Evolutionary conservation across 106 monocot species (phyloP).

Genomic region (Allium cepa): DNA sequence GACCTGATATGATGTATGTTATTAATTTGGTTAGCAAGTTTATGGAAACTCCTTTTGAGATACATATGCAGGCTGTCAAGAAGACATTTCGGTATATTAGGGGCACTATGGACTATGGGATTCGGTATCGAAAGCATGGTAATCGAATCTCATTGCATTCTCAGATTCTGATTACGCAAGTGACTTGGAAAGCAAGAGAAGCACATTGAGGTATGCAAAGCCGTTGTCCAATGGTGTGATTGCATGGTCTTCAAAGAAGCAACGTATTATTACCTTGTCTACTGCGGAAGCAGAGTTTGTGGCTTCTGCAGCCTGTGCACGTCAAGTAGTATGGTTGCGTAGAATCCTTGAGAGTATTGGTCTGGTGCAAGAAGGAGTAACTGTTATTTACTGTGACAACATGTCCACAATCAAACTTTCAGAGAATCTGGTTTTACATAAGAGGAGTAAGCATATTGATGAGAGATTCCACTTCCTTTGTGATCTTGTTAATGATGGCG

Average conservation of each 20-base stretch:
- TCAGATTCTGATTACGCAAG: background rate
- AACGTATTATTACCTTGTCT: background rate
- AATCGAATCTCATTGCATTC: background rate
- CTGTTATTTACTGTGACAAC: background rate
- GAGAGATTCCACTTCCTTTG: too few species aligned
- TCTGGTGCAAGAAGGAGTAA: background rate
- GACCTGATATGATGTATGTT: background rate
- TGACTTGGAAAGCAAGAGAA: background rate
- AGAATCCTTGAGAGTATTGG: background rate
- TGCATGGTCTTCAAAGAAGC: slow-evolving; percentile 3
- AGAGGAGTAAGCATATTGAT: slow-evolving; percentile 9
- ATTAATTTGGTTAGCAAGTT: background rate
- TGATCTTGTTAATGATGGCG: background rate
- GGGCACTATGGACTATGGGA: background rate
- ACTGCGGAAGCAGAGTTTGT: slow-evolving; percentile 6
- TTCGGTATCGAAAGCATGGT: background rate
- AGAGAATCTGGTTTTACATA: slow-evolving; percentile 4
- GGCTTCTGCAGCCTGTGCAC: slow-evolving; percentile 4
- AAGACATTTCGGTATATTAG: background rate
- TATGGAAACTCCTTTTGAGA: background rate
- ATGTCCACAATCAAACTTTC: slow-evolving; percentile 5
- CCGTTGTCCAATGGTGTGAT: background rate
- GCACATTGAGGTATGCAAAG: background rate
- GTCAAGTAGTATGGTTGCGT: background rate
- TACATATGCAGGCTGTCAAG: background rate